Evolutionary conservation across 2,329 filamentous ascomycete genomes (phyloP), one percentile per base, ranked within the genome.

Genomic region (Teratosphaeriaceae sp.): DNA sequence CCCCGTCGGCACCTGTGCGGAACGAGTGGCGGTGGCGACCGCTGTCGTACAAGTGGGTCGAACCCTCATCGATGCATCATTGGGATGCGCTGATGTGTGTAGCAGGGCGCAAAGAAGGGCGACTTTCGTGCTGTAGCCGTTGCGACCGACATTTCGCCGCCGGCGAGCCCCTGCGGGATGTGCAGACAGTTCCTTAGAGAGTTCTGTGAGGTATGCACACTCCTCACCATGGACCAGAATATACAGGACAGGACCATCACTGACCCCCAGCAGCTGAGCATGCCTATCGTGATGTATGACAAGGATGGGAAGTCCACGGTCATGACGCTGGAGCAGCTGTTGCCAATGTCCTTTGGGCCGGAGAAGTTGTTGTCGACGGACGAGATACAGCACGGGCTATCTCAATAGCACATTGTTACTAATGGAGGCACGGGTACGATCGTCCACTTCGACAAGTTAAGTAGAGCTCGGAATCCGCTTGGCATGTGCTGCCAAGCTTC

Each of bases 1-100:
- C 62, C 90, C 92, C 0, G 89, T 96, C 5, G 88, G 88, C n/a
- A 94, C 86, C 2, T 97, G 92, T 65, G 92, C 92, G 12, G 92
- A 98, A 74, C 75, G 90, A 45, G 86, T 90, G n/a, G 88, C 87
- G 1, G 74, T 97, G 52, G 85, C 79, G 6, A 88, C 81, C 29
- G 90, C 90, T 18, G 78, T 96, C 4, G 76, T 79, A 5, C 39
- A 64, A 56, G 45, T 67, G 61, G 52, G 53, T 34, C 20, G 15
- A 6, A 20, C 19, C 35, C 31, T 3, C 20, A 13, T 40, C 5
- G n/a, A 5, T 27, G 27, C 9, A 27, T 27, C 20, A 4, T 26
- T 22, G 11, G 19, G 20, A 2, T 2, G 11, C 34, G 15, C 35
- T 43, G 21, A 46, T 24, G 15, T 9, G n/a, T n/a, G 12, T 22